Evolutionary conservation across 441 rosid genomes (phyloP).

Genomic region (Adansonia grandidieri): DNA sequence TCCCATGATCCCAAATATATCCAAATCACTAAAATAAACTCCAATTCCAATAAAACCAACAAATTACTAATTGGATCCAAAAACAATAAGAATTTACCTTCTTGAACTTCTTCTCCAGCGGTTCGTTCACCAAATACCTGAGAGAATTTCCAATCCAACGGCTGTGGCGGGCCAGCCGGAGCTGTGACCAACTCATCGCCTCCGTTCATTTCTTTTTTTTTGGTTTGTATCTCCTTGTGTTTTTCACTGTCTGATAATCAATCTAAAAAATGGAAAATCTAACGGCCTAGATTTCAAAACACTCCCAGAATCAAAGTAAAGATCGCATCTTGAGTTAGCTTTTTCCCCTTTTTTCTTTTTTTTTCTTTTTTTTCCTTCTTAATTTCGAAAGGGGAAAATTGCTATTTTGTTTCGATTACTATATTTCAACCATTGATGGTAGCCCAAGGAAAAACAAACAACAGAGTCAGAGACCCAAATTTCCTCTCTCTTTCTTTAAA

Average conservation of each 20-base stretch:
- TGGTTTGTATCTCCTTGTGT: constrained; percentile 17
- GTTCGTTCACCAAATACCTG: too few species aligned
- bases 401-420: not conserved
- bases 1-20: constrained; percentile 50
- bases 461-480: constrained; percentile 19
- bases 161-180: too few species aligned
- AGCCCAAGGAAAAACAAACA: constrained; percentile 13
- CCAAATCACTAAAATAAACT: constrained; percentile 39
- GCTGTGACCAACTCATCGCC: constrained; percentile 50
- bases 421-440: constrained; percentile 21
- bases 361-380: not conserved
- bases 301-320: constrained; percentile 31
- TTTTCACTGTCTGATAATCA: constrained; percentile 30
- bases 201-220: constrained; percentile 50
- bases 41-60: not conserved
- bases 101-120: too few species aligned
- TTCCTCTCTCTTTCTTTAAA: not conserved
- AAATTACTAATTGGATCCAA: too few species aligned
- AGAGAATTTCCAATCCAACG: too few species aligned
- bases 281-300: constrained; percentile 23
- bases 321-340: constrained; percentile 30
- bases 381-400: constrained; percentile 8
- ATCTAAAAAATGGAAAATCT: constrained; percentile 24
- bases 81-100: too few species aligned
- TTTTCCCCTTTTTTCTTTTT: not conserved